Conservation (phyloP, 2,329 filamentous ascomycete species). For the Aspergillus alliaceus region DNA sequence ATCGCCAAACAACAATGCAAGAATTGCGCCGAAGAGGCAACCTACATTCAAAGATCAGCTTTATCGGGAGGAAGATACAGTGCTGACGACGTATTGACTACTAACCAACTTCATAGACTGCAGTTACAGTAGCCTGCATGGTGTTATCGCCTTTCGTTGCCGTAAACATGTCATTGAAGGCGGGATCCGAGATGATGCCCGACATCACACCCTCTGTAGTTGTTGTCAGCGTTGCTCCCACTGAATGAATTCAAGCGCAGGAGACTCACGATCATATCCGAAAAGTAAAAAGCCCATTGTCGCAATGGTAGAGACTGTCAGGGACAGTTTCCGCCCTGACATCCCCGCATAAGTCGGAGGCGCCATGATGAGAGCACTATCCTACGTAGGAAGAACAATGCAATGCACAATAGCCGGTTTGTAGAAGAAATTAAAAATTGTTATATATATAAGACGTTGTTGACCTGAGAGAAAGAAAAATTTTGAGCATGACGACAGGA, state of each 20-base stretch:
- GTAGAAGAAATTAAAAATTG: background rate
- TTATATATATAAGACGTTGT: background rate
- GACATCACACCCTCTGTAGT: constrained; percentile 13
- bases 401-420: background rate
- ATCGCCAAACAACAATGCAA: constrained; percentile 17
- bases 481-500: background rate
- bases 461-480: background rate
- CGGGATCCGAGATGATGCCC: constrained; percentile 10
- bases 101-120: constrained; percentile 13
- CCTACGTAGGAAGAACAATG: background rate
- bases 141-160: constrained; percentile 9
- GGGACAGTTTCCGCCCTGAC: constrained; percentile 56
- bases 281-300: constrained; percentile 64
- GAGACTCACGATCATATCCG: constrained; percentile 53
- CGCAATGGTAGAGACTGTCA: constrained; percentile 60
- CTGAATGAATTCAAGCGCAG: background rate
- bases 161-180: constrained; percentile 14
- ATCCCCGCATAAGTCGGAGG: constrained; percentile 57
- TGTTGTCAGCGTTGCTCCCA: background rate
- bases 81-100: background rate
- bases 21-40: constrained; percentile 13
- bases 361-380: constrained; percentile 42
- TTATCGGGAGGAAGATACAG: background rate
- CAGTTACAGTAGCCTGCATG: constrained; percentile 13
- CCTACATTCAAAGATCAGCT: background rate